Percentiles rank a stretch among this genome's conserved stretches.
Conservation (phyloP, 352 stramenopile species). For the Globisporangium splendens region DNA sequence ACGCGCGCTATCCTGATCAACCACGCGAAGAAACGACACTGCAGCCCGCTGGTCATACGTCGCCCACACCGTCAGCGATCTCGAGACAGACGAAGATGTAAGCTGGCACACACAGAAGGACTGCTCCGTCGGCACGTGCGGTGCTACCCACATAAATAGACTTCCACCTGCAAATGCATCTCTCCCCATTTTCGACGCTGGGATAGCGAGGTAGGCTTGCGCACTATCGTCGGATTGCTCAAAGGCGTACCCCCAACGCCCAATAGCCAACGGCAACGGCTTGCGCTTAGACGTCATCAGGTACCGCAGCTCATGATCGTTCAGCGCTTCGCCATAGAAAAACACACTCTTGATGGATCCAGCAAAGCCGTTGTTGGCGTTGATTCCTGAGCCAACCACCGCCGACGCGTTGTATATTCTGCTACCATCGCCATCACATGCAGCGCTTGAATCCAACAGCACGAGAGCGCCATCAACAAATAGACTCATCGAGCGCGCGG, state of each 20-base stretch:
- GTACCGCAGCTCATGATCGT: conserved; percentile 31
- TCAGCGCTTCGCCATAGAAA: conserved; percentile 36
- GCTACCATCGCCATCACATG: background rate
- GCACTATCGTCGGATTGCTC: conserved; percentile 5
- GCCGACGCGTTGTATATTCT: background rate
- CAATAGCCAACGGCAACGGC: conserved; percentile 13
- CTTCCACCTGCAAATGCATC: conserved; percentile 1
- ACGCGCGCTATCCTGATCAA: background rate
- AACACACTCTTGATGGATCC: conserved; percentile 41
- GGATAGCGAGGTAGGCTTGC: conserved; percentile 14
- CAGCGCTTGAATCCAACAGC: background rate
- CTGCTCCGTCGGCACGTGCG: background rate
- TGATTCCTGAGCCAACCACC: conserved; percentile 15
- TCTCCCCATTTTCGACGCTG: background rate
- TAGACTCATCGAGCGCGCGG: conserved; percentile 9
- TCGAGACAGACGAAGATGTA: background rate
- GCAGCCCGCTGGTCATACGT: conserved; percentile 5
- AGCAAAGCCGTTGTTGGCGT: conserved; percentile 23
- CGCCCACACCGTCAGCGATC: conserved; percentile 12
- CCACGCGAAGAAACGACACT: conserved; percentile 3
- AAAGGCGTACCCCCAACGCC: conserved; percentile 27
- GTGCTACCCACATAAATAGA: conserved; percentile 15
- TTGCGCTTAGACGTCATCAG: conserved; percentile 25
- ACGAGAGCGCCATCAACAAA: conserved; percentile 19
- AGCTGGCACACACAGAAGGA: conserved; percentile 19